These are phyloP conservation scores for Calonectria hongkongensis DNA, from an alignment of 2,329 filamentous ascomycete genomes.

Conservation along the genomic window DNA sequence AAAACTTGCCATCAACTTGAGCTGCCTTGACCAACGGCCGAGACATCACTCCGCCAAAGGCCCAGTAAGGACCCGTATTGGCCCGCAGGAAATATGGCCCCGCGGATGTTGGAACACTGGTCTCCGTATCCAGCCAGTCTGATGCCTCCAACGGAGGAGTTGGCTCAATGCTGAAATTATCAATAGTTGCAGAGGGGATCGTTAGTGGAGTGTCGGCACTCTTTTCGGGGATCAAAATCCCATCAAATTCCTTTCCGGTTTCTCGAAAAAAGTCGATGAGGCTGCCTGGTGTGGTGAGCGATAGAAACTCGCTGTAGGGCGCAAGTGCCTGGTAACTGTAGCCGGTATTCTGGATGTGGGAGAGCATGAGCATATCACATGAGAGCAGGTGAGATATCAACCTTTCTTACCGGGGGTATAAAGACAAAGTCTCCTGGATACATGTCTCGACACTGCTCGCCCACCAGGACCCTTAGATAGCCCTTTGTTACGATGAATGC, in stretches of 20 bases:
- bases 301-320: conserved; percentile 25
- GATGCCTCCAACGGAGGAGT: background rate
- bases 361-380: background rate
- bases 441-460: conserved; percentile 12
- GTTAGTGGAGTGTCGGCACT: background rate
- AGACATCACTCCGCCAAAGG: conserved; percentile 25
- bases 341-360: background rate
- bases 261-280: conserved; percentile 3
- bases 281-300: conserved; percentile 6
- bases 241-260: conserved; percentile 3
- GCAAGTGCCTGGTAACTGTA: conserved; percentile 30
- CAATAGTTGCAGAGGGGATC: background rate
- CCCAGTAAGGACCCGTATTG: conserved; percentile 20
- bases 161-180: background rate
- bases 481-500: conserved; percentile 30
- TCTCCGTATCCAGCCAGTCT: conserved; percentile 22
- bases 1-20: conserved; percentile 3
- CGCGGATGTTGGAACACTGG: background rate
- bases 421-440: conserved; percentile 29
- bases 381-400: background rate
- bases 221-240: background rate
- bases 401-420: conserved; percentile 28
- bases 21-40: conserved; percentile 10
- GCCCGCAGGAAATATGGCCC: conserved; percentile 28
- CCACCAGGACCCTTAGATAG: background rate